phyloP scores from a whole-genome alignment of 1,284 basidiomycete genomes.

The Puccinia triticina region DNA sequence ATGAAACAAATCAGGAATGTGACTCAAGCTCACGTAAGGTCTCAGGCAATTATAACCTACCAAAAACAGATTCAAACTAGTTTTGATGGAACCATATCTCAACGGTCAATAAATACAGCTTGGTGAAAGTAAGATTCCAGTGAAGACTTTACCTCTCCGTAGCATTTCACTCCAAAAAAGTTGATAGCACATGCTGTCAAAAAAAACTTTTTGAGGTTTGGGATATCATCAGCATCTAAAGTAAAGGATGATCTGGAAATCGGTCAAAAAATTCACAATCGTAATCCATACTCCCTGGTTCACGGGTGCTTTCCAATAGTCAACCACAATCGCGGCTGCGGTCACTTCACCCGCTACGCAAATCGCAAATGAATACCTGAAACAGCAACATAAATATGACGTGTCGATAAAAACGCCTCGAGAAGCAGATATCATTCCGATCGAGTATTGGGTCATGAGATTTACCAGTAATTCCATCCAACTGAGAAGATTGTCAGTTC shows the following conservation, averaged over 20 bases:
- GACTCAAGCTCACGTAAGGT: neutral
- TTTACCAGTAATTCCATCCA: constrained; percentile 50
- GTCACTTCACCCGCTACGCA: constrained; percentile 57
- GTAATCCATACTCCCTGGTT: constrained; percentile 53
- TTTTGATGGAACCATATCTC: constrained; percentile 43
- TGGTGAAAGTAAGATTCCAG: constrained; percentile 55
- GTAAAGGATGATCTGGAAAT: constrained; percentile 19
- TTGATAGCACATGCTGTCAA: constrained; percentile 50
- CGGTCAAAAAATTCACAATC: constrained; percentile 46
- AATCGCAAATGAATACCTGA: constrained; percentile 64
- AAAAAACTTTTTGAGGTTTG: constrained; percentile 24
- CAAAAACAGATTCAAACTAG: constrained; percentile 34
- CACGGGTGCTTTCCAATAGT: constrained; percentile 54
- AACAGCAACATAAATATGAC: neutral
- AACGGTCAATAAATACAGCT: constrained; percentile 27
- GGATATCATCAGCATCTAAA: neutral
- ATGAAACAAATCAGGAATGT: neutral
- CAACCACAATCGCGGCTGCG: constrained; percentile 51
- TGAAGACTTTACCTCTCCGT: constrained; percentile 65
- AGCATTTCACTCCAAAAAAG: constrained; percentile 67
- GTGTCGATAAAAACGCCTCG: neutral
- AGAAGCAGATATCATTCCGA: neutral
- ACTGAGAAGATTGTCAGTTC: constrained; percentile 5
- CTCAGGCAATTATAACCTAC: constrained; percentile 59
- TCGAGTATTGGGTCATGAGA: too few relatives aligned